Percentiles rank a stretch among this genome's conserved stretches.
Evolutionary conservation across 148 eudicot genomes (phyloP).

Genomic region (Spergularia marina): DNA sequence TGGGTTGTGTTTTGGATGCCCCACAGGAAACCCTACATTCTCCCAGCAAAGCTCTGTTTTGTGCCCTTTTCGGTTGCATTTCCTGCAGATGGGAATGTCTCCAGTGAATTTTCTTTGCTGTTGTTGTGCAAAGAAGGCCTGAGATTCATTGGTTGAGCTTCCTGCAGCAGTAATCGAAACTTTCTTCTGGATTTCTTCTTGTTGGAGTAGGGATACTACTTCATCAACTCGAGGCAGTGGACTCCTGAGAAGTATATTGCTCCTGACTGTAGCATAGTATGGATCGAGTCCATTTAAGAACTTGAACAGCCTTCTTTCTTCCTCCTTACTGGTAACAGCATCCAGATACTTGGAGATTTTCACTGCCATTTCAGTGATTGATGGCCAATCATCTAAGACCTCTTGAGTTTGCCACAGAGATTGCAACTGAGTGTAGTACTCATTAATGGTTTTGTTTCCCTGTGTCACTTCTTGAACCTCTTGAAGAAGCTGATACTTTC

Average conservation of each 20-base stretch:
- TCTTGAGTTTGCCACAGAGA: too few relatives aligned
- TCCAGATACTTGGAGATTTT: not conserved
- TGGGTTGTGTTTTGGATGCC: not conserved
- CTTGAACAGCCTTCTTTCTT: not conserved
- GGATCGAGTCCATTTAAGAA: not conserved
- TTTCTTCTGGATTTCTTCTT: not conserved
- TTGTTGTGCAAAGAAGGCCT: not conserved
- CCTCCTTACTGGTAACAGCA: too few relatives aligned
- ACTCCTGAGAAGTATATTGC: not conserved
- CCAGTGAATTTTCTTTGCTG: not conserved
- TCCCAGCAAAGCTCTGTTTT: not conserved
- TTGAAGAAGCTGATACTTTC: too few relatives aligned
- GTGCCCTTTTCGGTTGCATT: not conserved
- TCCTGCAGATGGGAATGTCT: not conserved
- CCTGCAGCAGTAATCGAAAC: too few relatives aligned
- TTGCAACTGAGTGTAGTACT: too few relatives aligned
- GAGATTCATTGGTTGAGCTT: not conserved
- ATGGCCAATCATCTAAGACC: too few relatives aligned
- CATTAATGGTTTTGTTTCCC: too few relatives aligned
- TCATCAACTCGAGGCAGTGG: not conserved
- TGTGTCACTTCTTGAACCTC: too few relatives aligned
- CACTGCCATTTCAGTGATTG: not conserved
- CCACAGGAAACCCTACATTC: not conserved
- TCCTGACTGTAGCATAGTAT: not conserved
- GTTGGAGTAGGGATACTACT: not conserved